Percentiles rank a stretch among this genome's conserved stretches.
These are phyloP conservation scores for Paramecium caudatum DNA, from an alignment of 73 alveolate species.

Conservation along the genomic window DNA sequence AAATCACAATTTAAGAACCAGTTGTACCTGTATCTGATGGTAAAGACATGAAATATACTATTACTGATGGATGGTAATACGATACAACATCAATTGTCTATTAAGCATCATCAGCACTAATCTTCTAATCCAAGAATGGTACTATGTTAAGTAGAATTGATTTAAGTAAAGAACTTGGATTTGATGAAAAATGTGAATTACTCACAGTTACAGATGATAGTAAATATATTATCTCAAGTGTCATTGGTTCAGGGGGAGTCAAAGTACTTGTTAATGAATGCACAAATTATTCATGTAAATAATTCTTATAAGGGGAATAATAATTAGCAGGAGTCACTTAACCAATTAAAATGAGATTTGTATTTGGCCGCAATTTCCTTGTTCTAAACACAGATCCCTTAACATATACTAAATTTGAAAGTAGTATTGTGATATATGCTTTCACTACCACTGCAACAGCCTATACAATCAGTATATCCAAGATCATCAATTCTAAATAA, in stretches of 20 bases:
- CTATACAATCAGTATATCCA: neutral
- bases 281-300: neutral
- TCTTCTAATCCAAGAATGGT: conserved; percentile 8
- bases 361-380: neutral
- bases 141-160: neutral
- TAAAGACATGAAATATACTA: conserved; percentile 22
- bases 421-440: neutral
- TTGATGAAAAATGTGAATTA: neutral
- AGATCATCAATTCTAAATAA: conserved; percentile 6
- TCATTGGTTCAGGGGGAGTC: neutral
- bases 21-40: neutral
- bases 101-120: neutral
- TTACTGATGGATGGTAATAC: neutral
- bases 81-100: neutral
- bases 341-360: conserved; percentile 12
- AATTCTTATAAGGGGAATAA: neutral
- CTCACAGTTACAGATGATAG: conserved; percentile 5
- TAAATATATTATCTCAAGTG: neutral
- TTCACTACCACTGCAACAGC: neutral
- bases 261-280: conserved; percentile 11
- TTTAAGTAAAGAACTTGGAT: neutral
- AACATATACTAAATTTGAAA: conserved; percentile 29
- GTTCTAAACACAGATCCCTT: conserved; percentile 54
- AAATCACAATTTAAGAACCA: neutral
- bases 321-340: conserved; percentile 19